phyloP scores from a whole-genome alignment of 345 rosid genomes.

The Acer campestre region DNA sequence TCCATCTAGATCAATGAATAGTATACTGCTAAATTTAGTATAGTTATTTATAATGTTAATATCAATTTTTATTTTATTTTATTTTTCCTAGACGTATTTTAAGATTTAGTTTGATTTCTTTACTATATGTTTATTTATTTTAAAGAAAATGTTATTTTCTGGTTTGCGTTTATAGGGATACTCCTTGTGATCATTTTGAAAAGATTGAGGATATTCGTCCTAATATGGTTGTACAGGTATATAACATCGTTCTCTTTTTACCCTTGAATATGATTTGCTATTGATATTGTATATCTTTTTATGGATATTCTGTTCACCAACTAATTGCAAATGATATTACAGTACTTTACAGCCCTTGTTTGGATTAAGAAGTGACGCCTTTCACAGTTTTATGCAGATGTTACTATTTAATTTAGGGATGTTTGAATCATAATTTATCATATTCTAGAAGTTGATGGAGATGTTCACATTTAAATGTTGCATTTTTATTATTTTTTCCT shows the following conservation, averaged over 20 bases:
- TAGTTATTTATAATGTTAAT: neutral
- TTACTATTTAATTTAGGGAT: neutral
- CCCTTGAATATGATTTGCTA: neutral
- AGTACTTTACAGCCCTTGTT: neutral
- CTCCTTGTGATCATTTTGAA: conserved; percentile 46
- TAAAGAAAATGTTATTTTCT: conserved; percentile 14
- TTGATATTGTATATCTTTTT: neutral
- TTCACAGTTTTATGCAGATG: neutral
- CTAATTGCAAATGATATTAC: neutral
- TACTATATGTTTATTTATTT: neutral
- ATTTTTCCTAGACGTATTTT: neutral
- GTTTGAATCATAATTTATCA: neutral
- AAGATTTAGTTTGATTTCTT: neutral
- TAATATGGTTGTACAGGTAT: conserved; percentile 75
- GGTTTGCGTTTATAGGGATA: conserved; percentile 38
- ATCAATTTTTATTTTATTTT: neutral
- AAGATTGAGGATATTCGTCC: conserved; percentile 72
- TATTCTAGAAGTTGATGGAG: neutral
- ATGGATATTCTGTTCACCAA: neutral
- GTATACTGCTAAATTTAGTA: neutral
- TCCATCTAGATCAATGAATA: neutral
- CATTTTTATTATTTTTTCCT: too few species aligned
- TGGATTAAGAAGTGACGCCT: neutral
- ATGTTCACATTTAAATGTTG: neutral
- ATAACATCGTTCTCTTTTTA: conserved; percentile 8